phyloP scores from a whole-genome alignment of 2,329 filamentous ascomycete genomes.

The Trichoderma sp. region DNA sequence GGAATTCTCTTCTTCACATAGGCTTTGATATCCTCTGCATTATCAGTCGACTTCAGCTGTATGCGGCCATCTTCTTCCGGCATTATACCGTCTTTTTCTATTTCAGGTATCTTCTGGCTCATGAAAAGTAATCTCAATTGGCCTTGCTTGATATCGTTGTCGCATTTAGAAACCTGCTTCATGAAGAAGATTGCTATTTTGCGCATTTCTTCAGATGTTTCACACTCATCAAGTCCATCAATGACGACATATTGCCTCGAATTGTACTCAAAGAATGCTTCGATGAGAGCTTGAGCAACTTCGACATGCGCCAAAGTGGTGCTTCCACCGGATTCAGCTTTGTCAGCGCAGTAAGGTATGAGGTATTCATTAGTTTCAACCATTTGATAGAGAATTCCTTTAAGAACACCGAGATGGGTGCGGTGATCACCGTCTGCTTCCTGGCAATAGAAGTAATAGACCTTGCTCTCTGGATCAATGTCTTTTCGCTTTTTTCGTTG shows the following conservation, averaged over 20 bases:
- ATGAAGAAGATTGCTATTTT: conserved; percentile 1
- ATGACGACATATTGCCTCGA: conserved; percentile 8
- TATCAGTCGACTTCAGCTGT: neutral
- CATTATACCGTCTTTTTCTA: neutral
- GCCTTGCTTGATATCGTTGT: conserved; percentile 8
- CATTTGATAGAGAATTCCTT: conserved; percentile 15
- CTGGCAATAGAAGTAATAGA: conserved; percentile 18
- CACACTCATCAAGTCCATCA: conserved; percentile 15
- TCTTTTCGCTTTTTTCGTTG: neutral
- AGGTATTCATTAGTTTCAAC: conserved; percentile 4
- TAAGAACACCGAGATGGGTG: conserved; percentile 1
- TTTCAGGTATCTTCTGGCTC: neutral
- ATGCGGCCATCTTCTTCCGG: neutral
- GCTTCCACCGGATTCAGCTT: neutral
- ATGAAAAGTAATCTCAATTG: conserved; percentile 7
- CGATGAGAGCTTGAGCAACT: neutral
- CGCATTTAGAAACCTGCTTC: neutral
- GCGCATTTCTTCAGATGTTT: neutral
- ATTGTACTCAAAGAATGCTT: conserved; percentile 13
- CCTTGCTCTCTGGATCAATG: neutral
- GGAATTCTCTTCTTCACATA: conserved; percentile 5
- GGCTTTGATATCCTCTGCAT: conserved; percentile 4
- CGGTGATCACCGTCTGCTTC: conserved; percentile 14
- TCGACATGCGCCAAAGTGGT: neutral
- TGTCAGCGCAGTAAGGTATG: conserved; percentile 1